A percentile compares a stretch with the other conserved stretches of the same genome.
phyloP scores from a whole-genome alignment of 352 stramenopile genomes.

The Phytopythium delawarense region DNA sequence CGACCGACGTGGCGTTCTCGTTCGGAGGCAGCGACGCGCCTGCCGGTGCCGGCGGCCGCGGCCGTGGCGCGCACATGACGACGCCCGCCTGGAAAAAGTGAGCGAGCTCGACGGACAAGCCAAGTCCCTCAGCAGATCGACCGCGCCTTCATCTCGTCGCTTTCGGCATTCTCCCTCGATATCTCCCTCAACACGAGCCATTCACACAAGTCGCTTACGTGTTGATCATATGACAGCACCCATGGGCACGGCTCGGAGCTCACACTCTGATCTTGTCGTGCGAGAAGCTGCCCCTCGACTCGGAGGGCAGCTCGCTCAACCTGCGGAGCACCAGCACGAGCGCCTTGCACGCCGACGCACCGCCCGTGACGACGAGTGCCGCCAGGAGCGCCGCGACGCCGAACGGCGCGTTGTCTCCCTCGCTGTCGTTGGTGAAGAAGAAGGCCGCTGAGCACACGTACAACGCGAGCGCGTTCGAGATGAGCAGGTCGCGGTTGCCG shows the following conservation, averaged over 20 bases:
- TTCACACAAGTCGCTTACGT: not conserved
- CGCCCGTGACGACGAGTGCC: not conserved
- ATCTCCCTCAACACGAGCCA: not conserved
- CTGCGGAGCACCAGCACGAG: constrained; percentile 1
- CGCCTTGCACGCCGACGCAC: not conserved
- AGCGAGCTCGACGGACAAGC: not conserved
- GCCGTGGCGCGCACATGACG: constrained; percentile 67
- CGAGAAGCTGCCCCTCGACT: constrained; percentile 1
- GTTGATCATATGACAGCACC: not conserved
- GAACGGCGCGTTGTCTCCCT: not conserved
- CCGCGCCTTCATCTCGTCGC: not conserved
- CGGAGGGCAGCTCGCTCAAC: constrained; percentile 2
- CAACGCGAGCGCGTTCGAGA: constrained; percentile 2
- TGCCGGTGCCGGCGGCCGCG: constrained; percentile 34
- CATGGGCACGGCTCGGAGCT: not conserved
- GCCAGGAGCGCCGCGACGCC: not conserved
- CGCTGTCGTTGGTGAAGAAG: constrained; percentile 7
- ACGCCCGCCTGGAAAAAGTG: constrained; percentile 64
- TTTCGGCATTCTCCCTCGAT: not conserved
- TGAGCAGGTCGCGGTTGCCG: constrained; percentile 7
- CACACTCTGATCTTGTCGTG: constrained; percentile 6
- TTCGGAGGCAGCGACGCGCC: constrained; percentile 14
- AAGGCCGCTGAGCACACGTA: constrained; percentile 7
- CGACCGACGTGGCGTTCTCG: constrained; percentile 14
- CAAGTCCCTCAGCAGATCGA: not conserved